Percentiles rank a stretch among this genome's conserved stretches.
These are phyloP conservation scores for Dissophora ornata DNA, from an alignment of 192 early-diverging fungal genomes.

Conservation along the genomic window DNA sequence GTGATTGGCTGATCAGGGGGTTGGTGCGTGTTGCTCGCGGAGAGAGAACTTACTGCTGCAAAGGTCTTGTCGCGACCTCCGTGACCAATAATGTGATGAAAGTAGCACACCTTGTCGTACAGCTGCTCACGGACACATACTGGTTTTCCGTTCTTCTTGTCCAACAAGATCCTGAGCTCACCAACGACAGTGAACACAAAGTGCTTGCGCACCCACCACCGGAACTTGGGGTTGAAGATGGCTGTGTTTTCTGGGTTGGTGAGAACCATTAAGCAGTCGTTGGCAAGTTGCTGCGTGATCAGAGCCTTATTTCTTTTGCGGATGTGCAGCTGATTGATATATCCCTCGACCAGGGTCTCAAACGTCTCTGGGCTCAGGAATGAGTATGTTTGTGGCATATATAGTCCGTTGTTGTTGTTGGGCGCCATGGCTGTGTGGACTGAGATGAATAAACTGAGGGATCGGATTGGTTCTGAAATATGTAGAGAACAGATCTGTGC, in stretches of 20 bases:
- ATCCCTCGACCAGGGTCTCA: conserved; percentile 50
- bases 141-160: conserved; percentile 53
- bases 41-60: conserved; percentile 22
- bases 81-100: conserved; percentile 52
- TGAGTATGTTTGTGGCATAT: conserved; percentile 47
- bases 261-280: conserved; percentile 50
- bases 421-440: conserved; percentile 6
- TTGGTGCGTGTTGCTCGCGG: conserved; percentile 30
- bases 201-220: conserved; percentile 55
- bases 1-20: conserved; percentile 21
- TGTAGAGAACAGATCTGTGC: too few relatives aligned
- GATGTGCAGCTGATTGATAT: conserved; percentile 52
- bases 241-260: conserved; percentile 53
- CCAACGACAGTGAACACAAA: conserved; percentile 52
- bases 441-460: too few relatives aligned
- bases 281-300: conserved; percentile 51
- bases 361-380: conserved; percentile 43
- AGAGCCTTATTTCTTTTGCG: conserved; percentile 52
- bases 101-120: conserved; percentile 53
- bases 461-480: too few relatives aligned
- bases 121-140: conserved; percentile 49
- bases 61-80: conserved; percentile 55
- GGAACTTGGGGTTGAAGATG: conserved; percentile 52
- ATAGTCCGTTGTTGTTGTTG: conserved; percentile 19
- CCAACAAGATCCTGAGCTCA: conserved; percentile 47